Conservation (phyloP, 1,284 basidiomycete species). For the Cryptococcus wingfieldii region DNA sequence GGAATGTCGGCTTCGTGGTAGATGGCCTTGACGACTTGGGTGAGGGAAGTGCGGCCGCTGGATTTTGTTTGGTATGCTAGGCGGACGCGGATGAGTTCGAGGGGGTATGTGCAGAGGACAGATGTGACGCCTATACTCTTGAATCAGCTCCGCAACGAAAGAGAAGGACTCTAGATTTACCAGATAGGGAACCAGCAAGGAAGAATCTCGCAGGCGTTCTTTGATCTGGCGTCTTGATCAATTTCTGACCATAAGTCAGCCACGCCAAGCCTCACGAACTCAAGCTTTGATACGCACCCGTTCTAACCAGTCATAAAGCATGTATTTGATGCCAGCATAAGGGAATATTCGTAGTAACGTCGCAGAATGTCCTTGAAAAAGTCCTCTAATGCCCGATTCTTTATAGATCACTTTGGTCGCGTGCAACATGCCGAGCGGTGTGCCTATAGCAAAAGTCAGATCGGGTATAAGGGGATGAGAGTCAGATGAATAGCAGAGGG, state of each 20-base stretch:
- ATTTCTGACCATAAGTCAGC: constrained; percentile 35
- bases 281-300: constrained; percentile 53
- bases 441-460: constrained; percentile 23
- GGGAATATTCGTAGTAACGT: constrained; percentile 76
- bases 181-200: constrained; percentile 79
- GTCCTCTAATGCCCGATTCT: constrained; percentile 66
- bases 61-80: constrained; percentile 80
- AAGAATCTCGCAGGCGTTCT: constrained; percentile 84
- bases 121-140: constrained; percentile 67
- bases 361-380: constrained; percentile 93
- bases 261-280: background rate
- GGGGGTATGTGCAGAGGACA: constrained; percentile 87
- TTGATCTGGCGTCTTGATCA: constrained; percentile 77
- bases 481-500: background rate
- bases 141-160: background rate
- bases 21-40: constrained; percentile 61
- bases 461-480: background rate
- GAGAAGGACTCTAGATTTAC: constrained; percentile 49
- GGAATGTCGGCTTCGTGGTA: constrained; percentile 59
- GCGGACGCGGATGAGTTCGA: constrained; percentile 91
- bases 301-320: constrained; percentile 89
- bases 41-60: constrained; percentile 58
- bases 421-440: constrained; percentile 60
- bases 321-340: constrained; percentile 96
- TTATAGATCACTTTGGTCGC: constrained; percentile 78